Evolutionary conservation across 116 monocot species (phyloP), one percentile per base, ranked within the genome.

Genomic region (Zostera marina): DNA sequence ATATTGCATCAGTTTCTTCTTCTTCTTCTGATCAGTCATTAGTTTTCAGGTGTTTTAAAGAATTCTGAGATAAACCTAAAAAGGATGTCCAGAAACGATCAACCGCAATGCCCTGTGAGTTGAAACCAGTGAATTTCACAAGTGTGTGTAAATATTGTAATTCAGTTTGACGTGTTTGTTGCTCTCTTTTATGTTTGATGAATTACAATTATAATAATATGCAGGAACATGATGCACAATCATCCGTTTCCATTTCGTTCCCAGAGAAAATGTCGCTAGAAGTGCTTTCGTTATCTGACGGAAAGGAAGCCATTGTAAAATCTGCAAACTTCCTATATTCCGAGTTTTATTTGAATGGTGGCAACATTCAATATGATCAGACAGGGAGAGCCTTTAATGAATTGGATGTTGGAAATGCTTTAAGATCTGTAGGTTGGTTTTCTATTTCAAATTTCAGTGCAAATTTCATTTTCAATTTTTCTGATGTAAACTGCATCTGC

Each of bases 281-380:
- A 56, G 12, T 82, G 32, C 71, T 94, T 45, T 85, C 85, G 41
- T 63, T 71, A 22, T 70, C 79, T 65, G 85, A 88, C 76, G 73
- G 79, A 55, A 94, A 82, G 66, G 82, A 80, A 70, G 85, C 68
- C 3, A 40, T 75, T 66, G 94, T 76, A 47, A 85, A 78, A 81
- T 88, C 89, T 48, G 85, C 94, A 46, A 85, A 65, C 44, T 85
- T 82, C 47, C 49, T 88, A 39, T 88, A 58, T 39, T 73, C 75
- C 47, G 77, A 75, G 32, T 49, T 49, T 49, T 73, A 61, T 63
- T 53, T 73, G 55, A 80, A 66, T 57, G 43, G 32, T 56, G 70
- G 67, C 61, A 39, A 38, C 43, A 16, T 51, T 24, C 12, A 10
- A 22, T 65, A 24, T 32, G 66, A 67, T 22, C 57, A 26, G 32